Evolutionary conservation across 371 early-diverging fungal species (phyloP).

Genomic region (Saksenaea vasiformis): DNA sequence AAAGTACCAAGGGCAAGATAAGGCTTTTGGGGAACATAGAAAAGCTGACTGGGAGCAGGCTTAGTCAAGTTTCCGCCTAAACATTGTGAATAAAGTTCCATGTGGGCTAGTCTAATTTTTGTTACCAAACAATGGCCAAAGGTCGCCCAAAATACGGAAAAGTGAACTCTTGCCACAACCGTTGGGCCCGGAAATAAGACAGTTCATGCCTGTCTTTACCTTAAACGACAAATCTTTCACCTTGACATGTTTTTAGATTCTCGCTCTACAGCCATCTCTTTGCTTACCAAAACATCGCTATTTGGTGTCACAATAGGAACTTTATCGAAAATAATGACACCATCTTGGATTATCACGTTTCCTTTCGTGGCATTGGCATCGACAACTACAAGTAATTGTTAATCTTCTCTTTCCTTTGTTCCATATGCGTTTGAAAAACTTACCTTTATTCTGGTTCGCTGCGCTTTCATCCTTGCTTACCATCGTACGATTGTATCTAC

Average conservation of each 20-base stretch:
- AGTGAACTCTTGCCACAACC: slow-evolving; percentile 90
- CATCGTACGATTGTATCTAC: slow-evolving; percentile 68
- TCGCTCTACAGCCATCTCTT: background rate
- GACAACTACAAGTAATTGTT: slow-evolving; percentile 30
- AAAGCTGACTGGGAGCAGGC: slow-evolving; percentile 77
- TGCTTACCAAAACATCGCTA: slow-evolving; percentile 81
- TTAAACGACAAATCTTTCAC: slow-evolving; percentile 79
- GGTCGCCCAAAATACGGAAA: slow-evolving; percentile 92
- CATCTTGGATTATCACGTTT: slow-evolving; percentile 60
- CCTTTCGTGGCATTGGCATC: slow-evolving; percentile 60
- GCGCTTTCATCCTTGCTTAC: slow-evolving; percentile 45
- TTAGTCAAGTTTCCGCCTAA: slow-evolving; percentile 78
- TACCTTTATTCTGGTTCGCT: slow-evolving; percentile 37
- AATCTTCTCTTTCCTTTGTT: background rate
- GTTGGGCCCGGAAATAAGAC: slow-evolving; percentile 91
- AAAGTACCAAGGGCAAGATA: slow-evolving; percentile 91
- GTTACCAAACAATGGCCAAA: slow-evolving; percentile 82
- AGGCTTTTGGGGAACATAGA: slow-evolving; percentile 95
- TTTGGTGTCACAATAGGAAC: slow-evolving; percentile 94
- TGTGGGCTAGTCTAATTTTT: background rate
- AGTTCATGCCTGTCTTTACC: slow-evolving; percentile 81
- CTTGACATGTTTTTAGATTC: slow-evolving; percentile 12
- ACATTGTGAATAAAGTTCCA: background rate
- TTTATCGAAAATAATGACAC: slow-evolving; percentile 81
- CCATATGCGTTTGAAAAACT: background rate